A percentile compares a stretch with the other conserved stretches of the same genome.
These are phyloP conservation scores for Babesia ovata DNA, from an alignment of 169 alveolate species.

Conservation along the genomic window DNA sequence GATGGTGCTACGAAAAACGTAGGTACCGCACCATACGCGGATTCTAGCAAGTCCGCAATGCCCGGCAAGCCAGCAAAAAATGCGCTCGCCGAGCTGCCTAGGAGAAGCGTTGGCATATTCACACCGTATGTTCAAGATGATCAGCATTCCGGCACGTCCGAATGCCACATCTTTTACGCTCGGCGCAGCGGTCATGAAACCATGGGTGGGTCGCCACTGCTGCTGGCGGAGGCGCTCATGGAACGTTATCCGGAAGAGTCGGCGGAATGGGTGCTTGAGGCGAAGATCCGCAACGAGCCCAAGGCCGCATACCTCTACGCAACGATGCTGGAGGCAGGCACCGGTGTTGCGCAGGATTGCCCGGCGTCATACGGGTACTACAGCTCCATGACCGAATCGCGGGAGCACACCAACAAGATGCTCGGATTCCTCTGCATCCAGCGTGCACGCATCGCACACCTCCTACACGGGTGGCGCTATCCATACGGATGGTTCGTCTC, in stretches of 20 bases:
- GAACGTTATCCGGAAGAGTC: constrained; percentile 45
- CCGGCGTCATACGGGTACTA: constrained; percentile 41
- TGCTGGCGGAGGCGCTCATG: constrained; percentile 66
- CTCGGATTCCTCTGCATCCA: constrained; percentile 66
- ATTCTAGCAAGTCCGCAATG: neutral
- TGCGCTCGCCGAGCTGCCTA: neutral
- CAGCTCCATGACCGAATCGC: constrained; percentile 29
- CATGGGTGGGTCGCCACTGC: constrained; percentile 46
- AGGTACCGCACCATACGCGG: neutral
- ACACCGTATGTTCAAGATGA: neutral
- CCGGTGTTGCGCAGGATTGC: constrained; percentile 63
- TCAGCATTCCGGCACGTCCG: neutral
- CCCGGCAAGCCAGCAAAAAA: neutral
- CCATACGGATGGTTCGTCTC: constrained; percentile 31
- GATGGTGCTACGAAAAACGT: neutral
- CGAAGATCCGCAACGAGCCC: constrained; percentile 40
- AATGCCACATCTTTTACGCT: constrained; percentile 57
- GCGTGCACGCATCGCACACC: constrained; percentile 19
- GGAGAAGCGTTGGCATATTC: neutral
- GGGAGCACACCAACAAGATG: constrained; percentile 18
- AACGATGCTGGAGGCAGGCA: constrained; percentile 66
- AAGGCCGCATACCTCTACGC: constrained; percentile 68
- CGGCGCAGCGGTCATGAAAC: constrained; percentile 45
- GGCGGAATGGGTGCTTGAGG: constrained; percentile 48
- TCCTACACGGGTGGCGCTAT: constrained; percentile 16